Evolutionary conservation across 2,329 filamentous ascomycete genomes (phyloP).

Genomic region (Colletotrichum tofieldiae): DNA sequence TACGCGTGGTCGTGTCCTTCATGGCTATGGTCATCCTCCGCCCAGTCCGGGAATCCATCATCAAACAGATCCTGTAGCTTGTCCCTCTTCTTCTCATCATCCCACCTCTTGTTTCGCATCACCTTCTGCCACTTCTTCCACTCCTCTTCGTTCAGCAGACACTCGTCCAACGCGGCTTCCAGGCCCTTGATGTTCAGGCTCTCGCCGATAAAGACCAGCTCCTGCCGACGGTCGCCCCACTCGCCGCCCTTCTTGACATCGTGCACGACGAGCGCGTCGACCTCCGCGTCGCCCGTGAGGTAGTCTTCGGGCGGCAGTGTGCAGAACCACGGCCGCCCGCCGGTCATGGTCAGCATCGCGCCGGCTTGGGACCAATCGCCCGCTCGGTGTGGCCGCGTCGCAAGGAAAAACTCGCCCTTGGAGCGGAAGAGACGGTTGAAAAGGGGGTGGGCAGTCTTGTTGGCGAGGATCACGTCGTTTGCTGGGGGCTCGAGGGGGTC

Average conservation of each 20-base stretch:
- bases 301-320: conserved; percentile 69
- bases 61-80: conserved; percentile 68
- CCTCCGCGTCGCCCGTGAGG: conserved; percentile 62
- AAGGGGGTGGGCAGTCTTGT: conserved; percentile 68
- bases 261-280: conserved; percentile 64
- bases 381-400: conserved; percentile 68
- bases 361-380: conserved; percentile 77
- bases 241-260: conserved; percentile 69
- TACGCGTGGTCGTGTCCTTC: conserved; percentile 48
- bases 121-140: conserved; percentile 67
- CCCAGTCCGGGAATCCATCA: conserved; percentile 73
- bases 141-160: conserved; percentile 74
- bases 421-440: conserved; percentile 73
- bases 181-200: conserved; percentile 69
- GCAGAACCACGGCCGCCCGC: conserved; percentile 72
- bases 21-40: conserved; percentile 56
- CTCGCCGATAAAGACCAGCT: conserved; percentile 82
- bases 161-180: conserved; percentile 69
- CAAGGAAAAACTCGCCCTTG: conserved; percentile 74
- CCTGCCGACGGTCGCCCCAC: conserved; percentile 81
- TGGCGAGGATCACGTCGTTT: conserved; percentile 65
- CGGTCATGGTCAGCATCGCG: conserved; percentile 73
- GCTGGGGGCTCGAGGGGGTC: conserved; percentile 52
- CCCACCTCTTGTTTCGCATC: conserved; percentile 60
- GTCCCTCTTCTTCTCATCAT: conserved; percentile 59